Evolutionary conservation across 2,329 filamentous ascomycete species (phyloP), one percentile per base, ranked within the genome.

Genomic region (Aspergillus awamori): DNA sequence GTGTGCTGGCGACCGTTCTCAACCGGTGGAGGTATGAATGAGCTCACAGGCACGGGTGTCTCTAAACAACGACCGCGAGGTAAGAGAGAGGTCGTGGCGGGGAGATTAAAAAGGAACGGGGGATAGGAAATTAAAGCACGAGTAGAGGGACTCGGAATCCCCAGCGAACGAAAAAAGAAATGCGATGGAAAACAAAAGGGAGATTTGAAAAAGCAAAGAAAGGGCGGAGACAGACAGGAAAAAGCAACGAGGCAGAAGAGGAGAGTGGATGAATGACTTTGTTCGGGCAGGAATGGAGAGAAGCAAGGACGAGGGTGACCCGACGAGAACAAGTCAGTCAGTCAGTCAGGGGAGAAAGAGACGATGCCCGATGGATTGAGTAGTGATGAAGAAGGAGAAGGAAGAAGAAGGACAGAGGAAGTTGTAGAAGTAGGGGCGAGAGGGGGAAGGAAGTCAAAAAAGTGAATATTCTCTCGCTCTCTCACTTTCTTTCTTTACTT

Each of bases 221-320:
- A 45, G 33, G 15, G 28, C 11, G 33, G 33, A 36, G 33, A 26
- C 4, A 36, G 41, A 36, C 15, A 41, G 54, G 24, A 54, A 61
- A 61, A 57, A 65, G 62, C 57, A 63, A 63, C 28, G 24, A 15
- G 51, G 17, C 28, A 28, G 33, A 30, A 39, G 17, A 52, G 22
- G 26, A 45, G 55, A 13, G 10, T 5, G 11, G 36, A 53, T 62
- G 57, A 65, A 68, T 64, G 59, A 55, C 63, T 62, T 58, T 64
- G 59, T 67, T 64, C 60, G 49, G n/a, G 54, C 39, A 38, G 52
- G 38, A 45, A 53, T n/a, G 57, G 55, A 53, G 20, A 48, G 38
- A 60, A 39, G 49, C 55, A 55, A 47, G 49, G 43, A 45, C 22
- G 24, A n/a, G n/a, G 45, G 43, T 22, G 20, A 53, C 43, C 30